These are phyloP conservation scores for Blakeslea trispora DNA, from an alignment of 371 early-diverging fungal genomes.

Conservation along the genomic window DNA sequence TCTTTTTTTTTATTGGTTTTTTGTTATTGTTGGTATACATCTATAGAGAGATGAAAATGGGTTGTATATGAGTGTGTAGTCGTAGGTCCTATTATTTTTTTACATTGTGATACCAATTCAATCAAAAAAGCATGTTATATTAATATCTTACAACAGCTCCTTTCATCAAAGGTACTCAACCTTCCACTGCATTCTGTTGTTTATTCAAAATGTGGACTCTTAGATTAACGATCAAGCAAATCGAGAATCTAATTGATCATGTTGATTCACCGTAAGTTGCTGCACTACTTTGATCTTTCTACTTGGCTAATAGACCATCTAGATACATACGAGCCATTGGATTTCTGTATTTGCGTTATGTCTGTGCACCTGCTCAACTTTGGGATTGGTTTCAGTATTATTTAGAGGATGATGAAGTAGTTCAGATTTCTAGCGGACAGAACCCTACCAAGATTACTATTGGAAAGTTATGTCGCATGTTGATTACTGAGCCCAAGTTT, in stretches of 20 bases:
- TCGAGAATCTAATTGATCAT: conserved; percentile 77
- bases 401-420: conserved; percentile 78
- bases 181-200: conserved; percentile 84
- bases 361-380: conserved; percentile 75
- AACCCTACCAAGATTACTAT: conserved; percentile 69
- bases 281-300: no score
- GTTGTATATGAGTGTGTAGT: no score
- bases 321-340: conserved; percentile 84
- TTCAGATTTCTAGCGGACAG: conserved; percentile 66
- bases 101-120: no score
- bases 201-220: conserved; percentile 88
- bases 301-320: neutral
- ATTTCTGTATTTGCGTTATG: conserved; percentile 85
- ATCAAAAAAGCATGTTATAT: neutral
- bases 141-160: conserved; percentile 59
- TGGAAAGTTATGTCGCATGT: conserved; percentile 64
- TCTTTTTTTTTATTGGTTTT: neutral
- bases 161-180: conserved; percentile 79
- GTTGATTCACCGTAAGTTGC: conserved; percentile 80
- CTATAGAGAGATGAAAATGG: no score
- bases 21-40: no score
- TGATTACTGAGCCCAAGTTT: conserved; percentile 72
- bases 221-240: conserved; percentile 74
- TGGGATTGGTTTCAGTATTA: conserved; percentile 87
- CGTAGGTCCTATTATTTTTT: no score